phyloP scores from a whole-genome alignment of 495 filamentous ascomycete genomes.

The Xylaria palmicola region DNA sequence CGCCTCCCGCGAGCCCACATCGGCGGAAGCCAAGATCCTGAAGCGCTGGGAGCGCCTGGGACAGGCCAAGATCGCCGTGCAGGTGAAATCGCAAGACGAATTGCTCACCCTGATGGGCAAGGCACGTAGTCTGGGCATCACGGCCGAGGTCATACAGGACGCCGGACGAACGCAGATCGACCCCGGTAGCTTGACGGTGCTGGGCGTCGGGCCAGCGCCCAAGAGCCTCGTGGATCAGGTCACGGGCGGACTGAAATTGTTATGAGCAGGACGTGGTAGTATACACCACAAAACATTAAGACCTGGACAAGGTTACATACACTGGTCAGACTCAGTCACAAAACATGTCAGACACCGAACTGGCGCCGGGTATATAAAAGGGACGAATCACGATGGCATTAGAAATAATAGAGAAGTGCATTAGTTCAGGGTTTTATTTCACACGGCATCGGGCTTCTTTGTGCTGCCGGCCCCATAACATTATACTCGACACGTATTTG shows the following conservation, averaged over 20 bases:
- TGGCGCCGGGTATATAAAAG: too few species aligned
- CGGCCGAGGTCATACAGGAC: constrained; percentile 85
- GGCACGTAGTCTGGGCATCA: constrained; percentile 80
- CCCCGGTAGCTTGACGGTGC: constrained; percentile 83
- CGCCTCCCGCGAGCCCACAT: constrained; percentile 43
- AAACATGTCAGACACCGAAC: too few species aligned
- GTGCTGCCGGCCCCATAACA: too few species aligned
- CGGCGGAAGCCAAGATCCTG: constrained; percentile 62
- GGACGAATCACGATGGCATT: too few species aligned
- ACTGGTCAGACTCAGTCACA: too few species aligned
- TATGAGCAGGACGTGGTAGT: constrained; percentile 46
- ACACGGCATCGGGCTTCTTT: too few species aligned
- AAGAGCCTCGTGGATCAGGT: constrained; percentile 83
- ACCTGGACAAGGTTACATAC: too few species aligned
- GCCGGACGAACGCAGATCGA: constrained; percentile 97
- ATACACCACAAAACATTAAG: background rate
- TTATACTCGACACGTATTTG: too few species aligned
- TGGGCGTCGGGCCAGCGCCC: constrained; percentile 85
- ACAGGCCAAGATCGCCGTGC: constrained; percentile 90
- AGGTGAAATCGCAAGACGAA: constrained; percentile 82
- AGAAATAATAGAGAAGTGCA: too few species aligned
- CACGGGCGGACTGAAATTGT: constrained; percentile 82
- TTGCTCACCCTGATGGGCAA: constrained; percentile 71
- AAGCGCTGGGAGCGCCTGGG: constrained; percentile 79
- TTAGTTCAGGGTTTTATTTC: too few species aligned